Evolutionary conservation across 2,329 filamentous ascomycete species (phyloP).

Genomic region (Biscogniauxia mediterranea): DNA sequence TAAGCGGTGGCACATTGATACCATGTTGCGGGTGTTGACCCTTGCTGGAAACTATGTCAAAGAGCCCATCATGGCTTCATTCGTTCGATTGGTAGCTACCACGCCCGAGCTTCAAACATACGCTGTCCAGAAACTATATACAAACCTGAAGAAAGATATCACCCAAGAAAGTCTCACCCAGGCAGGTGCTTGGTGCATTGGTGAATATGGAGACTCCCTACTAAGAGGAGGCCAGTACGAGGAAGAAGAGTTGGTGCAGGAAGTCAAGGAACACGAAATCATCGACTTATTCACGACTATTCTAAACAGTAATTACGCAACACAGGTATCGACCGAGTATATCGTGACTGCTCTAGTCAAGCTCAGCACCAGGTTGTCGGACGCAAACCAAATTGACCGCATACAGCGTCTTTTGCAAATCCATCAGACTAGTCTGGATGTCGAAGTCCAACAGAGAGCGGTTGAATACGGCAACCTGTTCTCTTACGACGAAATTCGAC

Average conservation of each 20-base stretch:
- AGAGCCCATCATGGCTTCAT: constrained; percentile 95
- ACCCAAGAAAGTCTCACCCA: constrained; percentile 94
- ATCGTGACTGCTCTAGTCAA: constrained; percentile 96
- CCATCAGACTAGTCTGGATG: constrained; percentile 83
- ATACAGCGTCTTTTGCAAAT: constrained; percentile 74
- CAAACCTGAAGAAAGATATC: constrained; percentile 89
- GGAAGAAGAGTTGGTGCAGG: constrained; percentile 80
- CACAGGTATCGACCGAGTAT: constrained; percentile 89
- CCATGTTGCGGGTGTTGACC: constrained; percentile 90
- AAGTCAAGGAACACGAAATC: constrained; percentile 83
- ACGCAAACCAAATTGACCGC: constrained; percentile 81
- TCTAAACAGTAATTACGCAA: constrained; percentile 90
- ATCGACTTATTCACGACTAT: constrained; percentile 91
- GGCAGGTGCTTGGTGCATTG: constrained; percentile 94
- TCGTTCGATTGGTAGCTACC: constrained; percentile 91
- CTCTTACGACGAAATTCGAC: constrained; percentile 78
- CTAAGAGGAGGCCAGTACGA: constrained; percentile 88
- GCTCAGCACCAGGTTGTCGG: constrained; percentile 81
- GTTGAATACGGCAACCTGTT: constrained; percentile 98
- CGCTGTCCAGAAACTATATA: constrained; percentile 91
- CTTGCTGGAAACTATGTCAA: constrained; percentile 96
- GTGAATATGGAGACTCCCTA: constrained; percentile 92
- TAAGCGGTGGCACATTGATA: constrained; percentile 98
- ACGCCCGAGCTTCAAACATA: constrained; percentile 95
- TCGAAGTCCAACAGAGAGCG: constrained; percentile 93